phyloP scores from a whole-genome alignment of 148 eudicot genomes.

The Mesembryanthemum crystallinum region DNA sequence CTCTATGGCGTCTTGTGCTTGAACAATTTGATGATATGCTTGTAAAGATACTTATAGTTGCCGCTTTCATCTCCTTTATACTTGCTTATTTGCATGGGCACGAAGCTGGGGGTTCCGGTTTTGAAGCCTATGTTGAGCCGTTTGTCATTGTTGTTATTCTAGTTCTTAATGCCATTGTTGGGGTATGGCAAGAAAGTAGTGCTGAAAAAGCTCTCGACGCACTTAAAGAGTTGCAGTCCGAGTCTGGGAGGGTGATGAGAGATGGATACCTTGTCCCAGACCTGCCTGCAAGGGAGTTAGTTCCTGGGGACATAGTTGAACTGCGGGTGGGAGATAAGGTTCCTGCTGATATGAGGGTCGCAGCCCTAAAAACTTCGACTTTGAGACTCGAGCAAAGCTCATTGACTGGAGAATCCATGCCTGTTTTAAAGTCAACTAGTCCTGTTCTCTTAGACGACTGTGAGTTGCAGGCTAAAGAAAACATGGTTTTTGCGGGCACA shows the following conservation, averaged over 20 bases:
- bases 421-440: constrained; percentile 54
- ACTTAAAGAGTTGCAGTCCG: constrained; percentile 76
- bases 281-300: constrained; percentile 73
- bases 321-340: constrained; percentile 76
- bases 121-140: constrained; percentile 73
- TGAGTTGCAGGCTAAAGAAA: constrained; percentile 76
- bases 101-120: constrained; percentile 49
- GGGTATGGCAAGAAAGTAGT: constrained; percentile 90
- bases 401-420: constrained; percentile 80
- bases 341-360: constrained; percentile 83
- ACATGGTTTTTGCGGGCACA: constrained; percentile 84
- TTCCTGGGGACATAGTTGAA: constrained; percentile 85
- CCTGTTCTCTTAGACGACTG: constrained; percentile 53
- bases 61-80: constrained; percentile 70
- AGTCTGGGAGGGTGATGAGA: constrained; percentile 60
- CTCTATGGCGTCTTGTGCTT: constrained; percentile 68
- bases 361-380: constrained; percentile 59
- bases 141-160: constrained; percentile 65
- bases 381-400: constrained; percentile 80
- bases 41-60: constrained; percentile 65
- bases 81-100: constrained; percentile 56
- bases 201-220: constrained; percentile 89
- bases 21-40: constrained; percentile 84
- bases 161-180: constrained; percentile 72
- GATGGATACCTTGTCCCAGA: constrained; percentile 64